phyloP scores from a whole-genome alignment of 495 filamentous ascomycete genomes.

The Halenospora varia region DNA sequence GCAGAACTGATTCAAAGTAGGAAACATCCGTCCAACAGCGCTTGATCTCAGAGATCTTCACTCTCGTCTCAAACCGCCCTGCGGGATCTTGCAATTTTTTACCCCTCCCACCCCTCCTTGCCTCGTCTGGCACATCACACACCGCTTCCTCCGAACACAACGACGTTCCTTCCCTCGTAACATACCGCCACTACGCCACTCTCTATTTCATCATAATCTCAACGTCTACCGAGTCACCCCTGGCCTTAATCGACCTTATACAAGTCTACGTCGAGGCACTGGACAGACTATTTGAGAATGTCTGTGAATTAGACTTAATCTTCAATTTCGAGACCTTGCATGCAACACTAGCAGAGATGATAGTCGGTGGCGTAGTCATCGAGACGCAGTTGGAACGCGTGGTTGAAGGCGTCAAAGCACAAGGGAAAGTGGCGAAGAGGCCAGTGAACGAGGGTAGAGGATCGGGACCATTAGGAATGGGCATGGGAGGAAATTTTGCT shows the following conservation, averaged over 20 bases:
- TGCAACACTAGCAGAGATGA: slow-evolving; percentile 87
- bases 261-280: slow-evolving; percentile 97
- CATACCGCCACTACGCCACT: slow-evolving; percentile 97
- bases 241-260: slow-evolving; percentile 92
- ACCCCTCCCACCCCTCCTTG: slow-evolving; percentile 53
- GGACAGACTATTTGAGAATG: slow-evolving; percentile 93
- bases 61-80: slow-evolving; percentile 87
- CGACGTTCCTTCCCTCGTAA: slow-evolving; percentile 90
- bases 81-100: slow-evolving; percentile 95
- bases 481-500: slow-evolving; percentile 54
- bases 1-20: slow-evolving; percentile 43
- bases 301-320: slow-evolving; percentile 96
- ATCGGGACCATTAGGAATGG: slow-evolving; percentile 37
- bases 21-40: slow-evolving; percentile 94
- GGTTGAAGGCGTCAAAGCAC: slow-evolving; percentile 74
- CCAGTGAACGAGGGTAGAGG: slow-evolving; percentile 49
- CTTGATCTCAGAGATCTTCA: slow-evolving; percentile 95
- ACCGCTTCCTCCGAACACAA: slow-evolving; percentile 63
- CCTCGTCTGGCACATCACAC: slow-evolving; percentile 38
- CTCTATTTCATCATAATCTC: slow-evolving; percentile 98
- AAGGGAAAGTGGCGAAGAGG: slow-evolving; percentile 74
- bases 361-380: slow-evolving; percentile 92
- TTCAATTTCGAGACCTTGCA: slow-evolving; percentile 99
- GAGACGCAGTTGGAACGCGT: slow-evolving; percentile 89
- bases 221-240: slow-evolving; percentile 93